Base-by-base conservation (phyloP, 345 rosid species). In the Corchorus capsularis region DNA sequence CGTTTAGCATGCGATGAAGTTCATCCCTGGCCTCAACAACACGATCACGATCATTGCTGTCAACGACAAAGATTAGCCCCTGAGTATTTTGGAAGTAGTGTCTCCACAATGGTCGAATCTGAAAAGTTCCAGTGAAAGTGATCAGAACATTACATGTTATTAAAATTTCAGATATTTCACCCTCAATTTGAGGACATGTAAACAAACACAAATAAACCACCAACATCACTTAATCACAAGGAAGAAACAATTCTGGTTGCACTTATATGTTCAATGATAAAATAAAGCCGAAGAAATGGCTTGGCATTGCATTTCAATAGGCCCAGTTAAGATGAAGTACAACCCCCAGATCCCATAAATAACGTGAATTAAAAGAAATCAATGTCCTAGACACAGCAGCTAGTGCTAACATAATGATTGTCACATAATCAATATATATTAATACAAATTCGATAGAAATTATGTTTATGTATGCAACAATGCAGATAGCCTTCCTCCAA, bases 1-100 rank as follows among this genome's bases (percentile, higher is more conserved):
- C 95, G 79, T 92, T 92, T 77, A 91, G 86, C 93, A 92, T 91
- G 35, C 92, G 85, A 62, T 92, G 97, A 71, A 91, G 85, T 81
- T 92, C 95, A 82, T 90, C 97, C 78, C 92, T 80, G 19, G 97
- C 91, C 80, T 88, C 91, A 73, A 88, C 91, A 19, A 86, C 86
- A 83, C 88, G 89, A 69, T 92, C 95, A 41, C 95, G 91, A 67
- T 92, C 97, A 41, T 90, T 92, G 80, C 95, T 92, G 75, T 92
- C 95, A 70, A 92, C 97, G 63, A 92, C 97, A 72, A 92, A 92
- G 84, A 92, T 92, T 4, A 92, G 92, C 60, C 97, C 94, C 72
- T 90, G 97, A 15, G 97, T 92, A 81, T 92, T 92, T 77, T 90
- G 93, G 84, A 92, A 88, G 78, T 88, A 88, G 75, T 88, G 92